These are phyloP conservation scores for Quercus suber DNA, from an alignment of 306 rosid genomes.

Conservation along the genomic window DNA sequence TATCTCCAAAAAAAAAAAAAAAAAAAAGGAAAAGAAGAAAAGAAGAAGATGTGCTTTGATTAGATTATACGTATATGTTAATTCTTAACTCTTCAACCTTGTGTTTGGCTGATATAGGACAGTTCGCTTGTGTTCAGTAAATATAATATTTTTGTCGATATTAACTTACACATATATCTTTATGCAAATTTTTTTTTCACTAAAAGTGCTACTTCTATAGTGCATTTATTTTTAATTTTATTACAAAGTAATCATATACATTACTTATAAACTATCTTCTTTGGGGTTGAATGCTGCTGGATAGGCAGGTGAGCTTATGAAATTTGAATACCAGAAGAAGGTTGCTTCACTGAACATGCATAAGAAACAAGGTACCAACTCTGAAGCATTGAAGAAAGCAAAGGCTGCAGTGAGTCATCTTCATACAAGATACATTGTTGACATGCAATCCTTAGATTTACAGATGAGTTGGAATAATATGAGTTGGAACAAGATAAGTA, in stretches of 20 bases:
- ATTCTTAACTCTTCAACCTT: not conserved
- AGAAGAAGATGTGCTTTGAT: not conserved
- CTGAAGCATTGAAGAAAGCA: slow-evolving; percentile 81
- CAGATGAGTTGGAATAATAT: slow-evolving; percentile 54
- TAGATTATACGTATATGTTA: not conserved
- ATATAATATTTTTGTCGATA: not conserved
- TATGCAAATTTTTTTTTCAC: not conserved
- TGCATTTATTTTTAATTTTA: not conserved
- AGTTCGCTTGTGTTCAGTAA: not conserved
- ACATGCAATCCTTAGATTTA: slow-evolving; percentile 99
- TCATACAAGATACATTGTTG: slow-evolving; percentile 93
- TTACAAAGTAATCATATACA: not conserved
- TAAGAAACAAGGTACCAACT: slow-evolving; percentile 59
- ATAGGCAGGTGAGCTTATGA: slow-evolving; percentile 94
- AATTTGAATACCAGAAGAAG: slow-evolving; percentile 83
- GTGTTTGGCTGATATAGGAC: not conserved
- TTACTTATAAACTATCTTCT: not conserved
- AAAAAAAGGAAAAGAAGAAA: not conserved
- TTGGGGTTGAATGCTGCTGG: slow-evolving; percentile 28
- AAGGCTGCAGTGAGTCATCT: slow-evolving; percentile 87
- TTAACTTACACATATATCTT: not conserved
- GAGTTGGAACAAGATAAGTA: slow-evolving; percentile 37
- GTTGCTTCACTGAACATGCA: slow-evolving; percentile 65
- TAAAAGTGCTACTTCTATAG: not conserved
- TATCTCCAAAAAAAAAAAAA: no score